Conservation (phyloP, 805 yeast genomes). For the Yamadazyma endophytica region DNA sequence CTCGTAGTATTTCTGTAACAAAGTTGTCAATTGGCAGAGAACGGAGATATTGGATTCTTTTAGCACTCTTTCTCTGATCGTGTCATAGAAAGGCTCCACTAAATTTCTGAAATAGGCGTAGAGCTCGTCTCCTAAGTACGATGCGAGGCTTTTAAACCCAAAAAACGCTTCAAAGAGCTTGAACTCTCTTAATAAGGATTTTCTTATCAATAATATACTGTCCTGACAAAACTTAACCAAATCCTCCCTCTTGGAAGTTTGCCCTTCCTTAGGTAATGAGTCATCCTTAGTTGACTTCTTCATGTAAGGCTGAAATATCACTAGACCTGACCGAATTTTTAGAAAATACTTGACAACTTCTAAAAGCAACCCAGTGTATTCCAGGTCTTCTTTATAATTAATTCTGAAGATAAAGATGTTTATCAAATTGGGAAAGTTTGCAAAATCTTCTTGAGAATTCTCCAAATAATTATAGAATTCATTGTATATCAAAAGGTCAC, state of each 20-base stretch:
- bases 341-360: slow-evolving; percentile 53
- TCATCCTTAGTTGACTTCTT: slow-evolving; percentile 18
- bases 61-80: slow-evolving; percentile 59
- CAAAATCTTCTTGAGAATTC: slow-evolving; percentile 10
- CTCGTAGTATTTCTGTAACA: slow-evolving; percentile 65
- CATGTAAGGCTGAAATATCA: too few species aligned
- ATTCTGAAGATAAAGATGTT: slow-evolving; percentile 35
- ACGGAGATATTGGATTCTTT: slow-evolving; percentile 65
- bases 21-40: slow-evolving; percentile 71
- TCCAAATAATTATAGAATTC: slow-evolving; percentile 42
- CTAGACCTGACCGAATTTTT: too few species aligned
- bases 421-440: slow-evolving; percentile 28
- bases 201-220: slow-evolving; percentile 56
- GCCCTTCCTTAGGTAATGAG: slow-evolving; percentile 3
- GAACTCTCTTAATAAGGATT: slow-evolving; percentile 58
- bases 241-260: too few species aligned
- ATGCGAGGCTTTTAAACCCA: slow-evolving; percentile 8
- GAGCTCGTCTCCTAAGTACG: slow-evolving; percentile 25
- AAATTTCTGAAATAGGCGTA: slow-evolving; percentile 59
- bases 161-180: slow-evolving; percentile 56
- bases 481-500: slow-evolving; percentile 52
- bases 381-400: slow-evolving; percentile 30
- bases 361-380: slow-evolving; percentile 61
- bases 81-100: slow-evolving; percentile 76
- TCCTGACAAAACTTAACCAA: slow-evolving; percentile 61